Evolutionary conservation across 768 basidiomycete species (phyloP), one percentile per base, ranked within the genome.

Genomic region (Mycena capillaripes): DNA sequence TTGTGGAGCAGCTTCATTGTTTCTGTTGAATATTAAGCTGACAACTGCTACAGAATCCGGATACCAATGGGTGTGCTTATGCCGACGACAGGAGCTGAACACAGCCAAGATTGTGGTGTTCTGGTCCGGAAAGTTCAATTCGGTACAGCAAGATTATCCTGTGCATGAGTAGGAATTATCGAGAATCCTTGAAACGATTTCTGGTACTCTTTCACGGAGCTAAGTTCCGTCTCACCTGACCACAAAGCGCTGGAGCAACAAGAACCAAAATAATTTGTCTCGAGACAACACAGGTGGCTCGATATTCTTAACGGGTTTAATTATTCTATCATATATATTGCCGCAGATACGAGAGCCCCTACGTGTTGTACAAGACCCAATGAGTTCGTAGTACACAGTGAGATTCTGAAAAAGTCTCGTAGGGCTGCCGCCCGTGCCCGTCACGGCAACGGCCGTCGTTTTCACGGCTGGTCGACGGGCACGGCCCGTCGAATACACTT

Each of bases 81-180:
- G 46, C n/a, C 46, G 23, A 25, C n/a, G 46, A 21, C n/a, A 48
- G 23, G 46, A 48, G n/a, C 12, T 48, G 46, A 48, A 48, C n/a
- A 48, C 46, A 23, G 46, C 46, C 5, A 48, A 48, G 23, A 21
- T 48, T 9, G 21, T 48, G 6, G 46, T n/a, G 7, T 48, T 48
- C 21, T 48, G 46, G 46, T 48, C 46, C 21, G 46, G 5, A 23
- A 48, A 48, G 23, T 48, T 48, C n/a, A 48, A 48, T 23, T 21
- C 46, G 2, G 46, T n/a, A 4, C 46, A 48, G n/a, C 46, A 48
- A 23, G 23, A 48, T 21, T 48, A 48, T 25, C 46, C 56, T 23
- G 57, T 82, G 0, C 85, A 85, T 25, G 82, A 86, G 62, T 80
- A 82, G 9, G 83, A 86, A 50, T 76, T 86, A 75, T 61, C 86